Evolutionary conservation across 495 filamentous ascomycete genomes (phyloP).

Genomic region (Penicillium samsonianum): DNA sequence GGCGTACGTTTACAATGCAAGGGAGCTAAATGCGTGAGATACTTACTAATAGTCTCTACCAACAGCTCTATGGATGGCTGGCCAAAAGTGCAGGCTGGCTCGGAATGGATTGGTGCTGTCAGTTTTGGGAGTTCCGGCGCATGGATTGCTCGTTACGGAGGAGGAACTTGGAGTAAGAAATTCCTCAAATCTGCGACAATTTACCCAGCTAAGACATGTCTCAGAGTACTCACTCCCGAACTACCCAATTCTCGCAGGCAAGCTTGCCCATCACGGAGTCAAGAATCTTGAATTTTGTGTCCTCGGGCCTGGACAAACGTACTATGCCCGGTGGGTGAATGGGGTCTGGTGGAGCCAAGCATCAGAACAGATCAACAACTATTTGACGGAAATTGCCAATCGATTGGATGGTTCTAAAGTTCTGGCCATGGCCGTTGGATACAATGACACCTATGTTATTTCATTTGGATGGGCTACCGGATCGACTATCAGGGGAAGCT

Average conservation of each 20-base stretch:
- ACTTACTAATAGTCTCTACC: not conserved
- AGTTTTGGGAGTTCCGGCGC: not conserved
- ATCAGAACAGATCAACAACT: not conserved
- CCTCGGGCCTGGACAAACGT: not conserved
- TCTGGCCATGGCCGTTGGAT: not conserved
- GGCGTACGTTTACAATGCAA: not conserved
- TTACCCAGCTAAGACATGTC: not conserved
- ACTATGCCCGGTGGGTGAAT: constrained; percentile 4
- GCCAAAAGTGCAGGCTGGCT: not conserved
- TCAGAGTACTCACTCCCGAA: not conserved
- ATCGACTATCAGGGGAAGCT: not conserved
- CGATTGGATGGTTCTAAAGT: not conserved
- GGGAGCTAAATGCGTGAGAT: not conserved
- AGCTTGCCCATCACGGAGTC: not conserved
- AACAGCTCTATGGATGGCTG: not conserved
- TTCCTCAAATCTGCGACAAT: not conserved
- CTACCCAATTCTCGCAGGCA: not conserved
- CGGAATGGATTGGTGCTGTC: not conserved
- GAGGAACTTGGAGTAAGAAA: constrained; percentile 3
- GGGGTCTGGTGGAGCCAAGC: not conserved
- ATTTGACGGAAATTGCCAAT: not conserved
- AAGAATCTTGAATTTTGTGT: constrained; percentile 3
- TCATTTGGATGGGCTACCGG: not conserved
- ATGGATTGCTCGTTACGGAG: constrained; percentile 6
- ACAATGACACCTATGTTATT: not conserved